Evolutionary conservation across 2,329 filamentous ascomycete genomes (phyloP).

Genomic region (Dothiorella sarmentorum): DNA sequence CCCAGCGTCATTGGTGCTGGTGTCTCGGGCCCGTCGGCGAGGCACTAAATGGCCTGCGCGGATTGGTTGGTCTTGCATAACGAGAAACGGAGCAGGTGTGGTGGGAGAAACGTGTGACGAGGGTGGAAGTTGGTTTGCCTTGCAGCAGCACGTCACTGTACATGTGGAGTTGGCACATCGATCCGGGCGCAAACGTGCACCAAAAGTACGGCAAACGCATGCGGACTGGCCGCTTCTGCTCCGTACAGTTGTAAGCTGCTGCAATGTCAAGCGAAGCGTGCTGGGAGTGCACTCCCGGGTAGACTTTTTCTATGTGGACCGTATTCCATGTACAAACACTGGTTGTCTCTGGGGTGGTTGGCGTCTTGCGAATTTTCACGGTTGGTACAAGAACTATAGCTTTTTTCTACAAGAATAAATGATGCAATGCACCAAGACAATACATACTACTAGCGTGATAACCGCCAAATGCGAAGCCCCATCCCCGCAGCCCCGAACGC

Average conservation of each 20-base stretch:
- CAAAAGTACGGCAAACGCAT: too few species aligned
- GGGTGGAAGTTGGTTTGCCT: too few species aligned
- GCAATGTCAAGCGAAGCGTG: not conserved
- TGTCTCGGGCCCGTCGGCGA: slow-evolving; percentile 64
- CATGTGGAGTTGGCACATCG: not conserved
- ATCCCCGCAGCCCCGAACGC: slow-evolving; percentile 8
- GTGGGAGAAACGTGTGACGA: not conserved
- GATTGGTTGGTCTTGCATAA: not conserved
- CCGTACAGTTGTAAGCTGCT: too few species aligned
- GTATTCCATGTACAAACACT: slow-evolving; percentile 16
- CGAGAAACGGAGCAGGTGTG: not conserved
- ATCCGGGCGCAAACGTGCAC: not conserved
- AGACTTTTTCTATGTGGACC: not conserved
- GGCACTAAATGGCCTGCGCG: slow-evolving; percentile 33
- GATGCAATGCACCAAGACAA: slow-evolving; percentile 6
- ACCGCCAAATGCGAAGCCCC: not conserved
- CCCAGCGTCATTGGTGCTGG: slow-evolving; percentile 96
- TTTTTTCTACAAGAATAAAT: slow-evolving; percentile 13
- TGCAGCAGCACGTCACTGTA: too few species aligned
- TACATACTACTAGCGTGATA: not conserved
- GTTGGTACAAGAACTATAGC: slow-evolving; percentile 7
- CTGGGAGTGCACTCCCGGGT: not conserved
- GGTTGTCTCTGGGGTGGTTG: not conserved
- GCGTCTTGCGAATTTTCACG: slow-evolving; percentile 10
- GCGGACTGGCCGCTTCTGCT: not conserved